Evolutionary conservation across 2,329 filamentous ascomycete species (phyloP).

Genomic region (Fusarium subtropicale): DNA sequence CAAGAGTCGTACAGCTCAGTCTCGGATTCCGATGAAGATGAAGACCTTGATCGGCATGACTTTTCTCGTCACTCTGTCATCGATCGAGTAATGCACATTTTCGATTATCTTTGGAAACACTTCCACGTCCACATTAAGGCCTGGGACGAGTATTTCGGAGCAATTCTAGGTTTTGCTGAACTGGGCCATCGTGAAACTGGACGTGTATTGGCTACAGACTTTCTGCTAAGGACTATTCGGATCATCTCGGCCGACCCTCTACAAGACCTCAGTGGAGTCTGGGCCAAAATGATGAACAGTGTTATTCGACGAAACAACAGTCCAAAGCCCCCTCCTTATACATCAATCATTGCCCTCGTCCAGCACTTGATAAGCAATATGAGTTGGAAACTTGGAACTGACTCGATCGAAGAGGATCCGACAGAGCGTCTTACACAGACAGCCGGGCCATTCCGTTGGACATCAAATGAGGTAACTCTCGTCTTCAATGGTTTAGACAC

Average conservation of each 20-base stretch:
- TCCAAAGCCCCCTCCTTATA: constrained; percentile 65
- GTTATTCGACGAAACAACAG: constrained; percentile 62
- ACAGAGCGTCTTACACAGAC: constrained; percentile 55
- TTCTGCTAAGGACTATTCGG: constrained; percentile 68
- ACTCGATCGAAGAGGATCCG: constrained; percentile 54
- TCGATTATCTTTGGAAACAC: constrained; percentile 69
- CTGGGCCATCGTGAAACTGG: constrained; percentile 70
- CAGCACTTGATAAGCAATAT: constrained; percentile 59
- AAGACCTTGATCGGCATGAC: constrained; percentile 15
- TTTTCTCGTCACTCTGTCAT: constrained; percentile 47
- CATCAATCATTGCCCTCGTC: constrained; percentile 63
- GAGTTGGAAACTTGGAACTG: constrained; percentile 52
- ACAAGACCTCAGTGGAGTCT: constrained; percentile 65
- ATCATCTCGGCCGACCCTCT: constrained; percentile 70
- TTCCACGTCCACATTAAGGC: constrained; percentile 72
- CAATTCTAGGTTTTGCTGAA: constrained; percentile 74
- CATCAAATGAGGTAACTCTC: constrained; percentile 58
- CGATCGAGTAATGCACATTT: constrained; percentile 56
- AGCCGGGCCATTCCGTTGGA: constrained; percentile 57
- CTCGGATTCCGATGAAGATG: constrained; percentile 50
- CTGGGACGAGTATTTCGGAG: constrained; percentile 82
- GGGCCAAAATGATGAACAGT: constrained; percentile 64
- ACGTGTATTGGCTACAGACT: constrained; percentile 70
- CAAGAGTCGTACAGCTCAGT: constrained; percentile 3
- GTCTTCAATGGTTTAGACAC: constrained; percentile 56